phyloP scores from a whole-genome alignment of 108 stramenopile genomes.

The Cyclotella atomus region DNA sequence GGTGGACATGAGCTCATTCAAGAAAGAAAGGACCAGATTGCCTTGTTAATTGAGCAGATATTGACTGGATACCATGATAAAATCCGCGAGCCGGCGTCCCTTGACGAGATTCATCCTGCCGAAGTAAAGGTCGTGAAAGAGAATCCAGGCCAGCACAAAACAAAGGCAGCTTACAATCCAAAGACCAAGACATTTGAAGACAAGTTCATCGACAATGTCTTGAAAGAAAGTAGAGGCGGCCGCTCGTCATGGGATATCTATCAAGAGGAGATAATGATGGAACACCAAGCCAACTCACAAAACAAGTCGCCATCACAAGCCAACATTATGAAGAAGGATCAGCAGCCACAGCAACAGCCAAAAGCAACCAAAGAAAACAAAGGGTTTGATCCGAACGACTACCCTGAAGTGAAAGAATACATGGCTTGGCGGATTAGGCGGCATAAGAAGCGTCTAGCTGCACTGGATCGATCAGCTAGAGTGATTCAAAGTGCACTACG shows the following conservation, averaged over 20 bases:
- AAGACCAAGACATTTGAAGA: slow-evolving; percentile 37
- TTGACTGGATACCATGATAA: slow-evolving; percentile 63
- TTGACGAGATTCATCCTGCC: not conserved
- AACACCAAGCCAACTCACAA: slow-evolving; percentile 31
- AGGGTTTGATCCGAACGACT: slow-evolving; percentile 57
- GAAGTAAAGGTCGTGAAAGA: not conserved
- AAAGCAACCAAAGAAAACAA: slow-evolving; percentile 23
- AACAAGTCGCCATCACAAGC: slow-evolving; percentile 32
- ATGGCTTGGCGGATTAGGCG: slow-evolving; percentile 87
- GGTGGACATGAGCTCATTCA: slow-evolving; percentile 89
- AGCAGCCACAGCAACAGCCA: slow-evolving; percentile 4
- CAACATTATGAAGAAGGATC: slow-evolving; percentile 16
- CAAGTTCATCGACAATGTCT: slow-evolving; percentile 35
- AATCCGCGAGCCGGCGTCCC: slow-evolving; percentile 2
- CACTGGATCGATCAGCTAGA: slow-evolving; percentile 64
- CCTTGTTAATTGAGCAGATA: slow-evolving; percentile 77
- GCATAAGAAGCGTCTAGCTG: slow-evolving; percentile 75
- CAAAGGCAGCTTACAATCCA: slow-evolving; percentile 8
- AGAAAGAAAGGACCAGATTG: slow-evolving; percentile 70
- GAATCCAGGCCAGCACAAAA: not conserved
- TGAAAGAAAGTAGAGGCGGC: slow-evolving; percentile 36
- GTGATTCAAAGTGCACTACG: slow-evolving; percentile 71
- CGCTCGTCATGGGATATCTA: slow-evolving; percentile 36
- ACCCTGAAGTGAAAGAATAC: slow-evolving; percentile 87
- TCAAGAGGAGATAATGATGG: slow-evolving; percentile 46